Evolutionary conservation across 768 basidiomycete genomes (phyloP), one percentile per base, ranked within the genome.

Genomic region (Brasilioporus rufonigricans): DNA sequence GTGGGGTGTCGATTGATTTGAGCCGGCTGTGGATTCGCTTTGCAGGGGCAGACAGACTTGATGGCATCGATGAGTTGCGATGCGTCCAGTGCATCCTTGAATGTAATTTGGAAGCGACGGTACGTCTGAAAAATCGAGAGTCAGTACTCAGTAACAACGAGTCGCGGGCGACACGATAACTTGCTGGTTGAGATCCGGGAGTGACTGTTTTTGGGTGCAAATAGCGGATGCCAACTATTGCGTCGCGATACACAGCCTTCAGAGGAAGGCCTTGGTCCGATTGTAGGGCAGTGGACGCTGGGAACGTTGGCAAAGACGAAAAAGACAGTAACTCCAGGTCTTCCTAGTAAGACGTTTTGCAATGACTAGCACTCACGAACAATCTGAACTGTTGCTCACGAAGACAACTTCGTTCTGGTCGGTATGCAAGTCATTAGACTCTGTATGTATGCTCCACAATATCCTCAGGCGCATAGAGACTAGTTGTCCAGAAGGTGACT

Each of bases 201-300:
- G 65, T 60, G 6, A 63, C 40, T 13, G 57, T 74, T 29, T 73
- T 74, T 26, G 79, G 78, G 57, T 86, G 76, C 32, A 89, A 71
- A 62, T 91, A 92, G 23, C 89, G 84, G 43, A 92, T 80, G 13
- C 90, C 90, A 26, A 91, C 86, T 0, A 85, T 75, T 5, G 79
- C 75, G 52, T 87, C 89, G 23, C 86, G 83, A 65, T 88, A 89
- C 11, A 91, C 87, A 9, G 87, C 89, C 68, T 90, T 91, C 40
- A 92, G 71, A n/a, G 90, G 88, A 29, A 86, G 75, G 23, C 80
- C 80, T 60, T 86, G 84, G 13, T 73, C 71, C 43, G 61, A 73
- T 55, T 65, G 72, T 21, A 48, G 16, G 62, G 58, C 68, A 50
- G 56, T 53, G 24, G 67, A 62, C 14, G 70, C 48, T 35, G 63